Conservation (phyloP, 164 flowering plant species). For the Vitis labrusca region DNA sequence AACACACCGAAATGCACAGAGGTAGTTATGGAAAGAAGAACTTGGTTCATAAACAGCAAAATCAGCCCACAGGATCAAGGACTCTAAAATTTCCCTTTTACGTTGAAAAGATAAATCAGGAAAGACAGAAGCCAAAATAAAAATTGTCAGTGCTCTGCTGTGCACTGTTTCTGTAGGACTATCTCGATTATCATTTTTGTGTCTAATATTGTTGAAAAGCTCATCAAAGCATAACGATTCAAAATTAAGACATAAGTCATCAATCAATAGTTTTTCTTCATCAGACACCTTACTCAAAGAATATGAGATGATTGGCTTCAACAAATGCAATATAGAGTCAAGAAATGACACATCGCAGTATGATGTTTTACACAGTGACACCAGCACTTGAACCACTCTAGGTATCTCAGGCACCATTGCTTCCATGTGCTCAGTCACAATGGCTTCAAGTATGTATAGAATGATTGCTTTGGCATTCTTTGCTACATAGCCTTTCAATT, state of each 20-base stretch:
- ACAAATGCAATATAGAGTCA: slow-evolving; percentile 49
- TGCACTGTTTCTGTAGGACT: slow-evolving; percentile 22
- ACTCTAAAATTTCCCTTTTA: slow-evolving; percentile 52
- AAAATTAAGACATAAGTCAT: slow-evolving; percentile 69
- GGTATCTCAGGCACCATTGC: slow-evolving; percentile 87
- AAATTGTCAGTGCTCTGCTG: slow-evolving; percentile 55
- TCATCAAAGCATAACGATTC: slow-evolving; percentile 88
- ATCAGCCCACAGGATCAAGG: slow-evolving; percentile 56
- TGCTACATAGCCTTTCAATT: slow-evolving; percentile 67
- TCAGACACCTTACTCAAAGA: slow-evolving; percentile 56
- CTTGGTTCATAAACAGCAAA: slow-evolving; percentile 62
- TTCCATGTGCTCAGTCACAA: slow-evolving; percentile 87
- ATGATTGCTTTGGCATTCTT: slow-evolving; percentile 85
- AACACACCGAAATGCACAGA: slow-evolving; percentile 67
- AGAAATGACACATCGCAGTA: slow-evolving; percentile 87
- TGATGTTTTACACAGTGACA: slow-evolving; percentile 56
- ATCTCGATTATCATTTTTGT: slow-evolving; percentile 28
- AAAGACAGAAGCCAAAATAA: slow-evolving; percentile 63
- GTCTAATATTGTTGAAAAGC: slow-evolving; percentile 45
- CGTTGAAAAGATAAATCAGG: slow-evolving; percentile 60
- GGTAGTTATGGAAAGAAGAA: slow-evolving; percentile 59
- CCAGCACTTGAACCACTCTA: slow-evolving; percentile 65
- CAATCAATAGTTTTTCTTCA: slow-evolving; percentile 51
- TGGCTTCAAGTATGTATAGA: slow-evolving; percentile 71
- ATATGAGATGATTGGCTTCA: slow-evolving; percentile 82